These are phyloP conservation scores for Luffa aegyptiaca DNA, from an alignment of 306 rosid species.

Conservation along the genomic window DNA sequence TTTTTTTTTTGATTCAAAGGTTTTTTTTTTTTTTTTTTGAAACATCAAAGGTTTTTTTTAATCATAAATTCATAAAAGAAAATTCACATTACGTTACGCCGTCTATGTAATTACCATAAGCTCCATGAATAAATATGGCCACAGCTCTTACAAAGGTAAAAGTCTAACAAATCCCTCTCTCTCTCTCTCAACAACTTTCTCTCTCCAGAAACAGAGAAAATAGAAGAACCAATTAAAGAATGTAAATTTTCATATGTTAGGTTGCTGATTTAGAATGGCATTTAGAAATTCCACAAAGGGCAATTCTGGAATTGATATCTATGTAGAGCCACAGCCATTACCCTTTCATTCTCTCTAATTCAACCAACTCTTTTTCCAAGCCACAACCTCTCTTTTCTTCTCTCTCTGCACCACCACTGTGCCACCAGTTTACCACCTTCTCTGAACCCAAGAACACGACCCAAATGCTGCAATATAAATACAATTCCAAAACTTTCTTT, in stretches of 20 bases:
- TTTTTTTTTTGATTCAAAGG: too few species aligned
- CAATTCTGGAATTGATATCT: neutral
- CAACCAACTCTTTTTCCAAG: neutral
- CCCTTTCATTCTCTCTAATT: neutral
- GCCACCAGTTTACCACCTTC: constrained; percentile 10
- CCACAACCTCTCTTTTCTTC: neutral
- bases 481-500: neutral
- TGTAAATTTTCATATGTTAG: neutral
- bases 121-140: neutral
- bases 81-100: too few species aligned
- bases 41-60: too few species aligned
- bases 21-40: too few species aligned
- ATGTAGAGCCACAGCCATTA: neutral
- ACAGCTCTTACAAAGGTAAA: neutral
- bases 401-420: neutral
- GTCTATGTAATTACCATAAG: neutral
- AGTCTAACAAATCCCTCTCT: neutral
- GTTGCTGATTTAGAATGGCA: neutral
- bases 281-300: neutral
- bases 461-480: neutral
- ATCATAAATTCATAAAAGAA: too few species aligned
- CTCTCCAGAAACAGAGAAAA: neutral
- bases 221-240: neutral
- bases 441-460: neutral
- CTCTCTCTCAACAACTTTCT: too few species aligned